Percentiles rank a stretch among this genome's conserved stretches.
Conservation (phyloP, 2,329 filamentous ascomycete genomes). For the Ceratocystiopsis minuta region DNA sequence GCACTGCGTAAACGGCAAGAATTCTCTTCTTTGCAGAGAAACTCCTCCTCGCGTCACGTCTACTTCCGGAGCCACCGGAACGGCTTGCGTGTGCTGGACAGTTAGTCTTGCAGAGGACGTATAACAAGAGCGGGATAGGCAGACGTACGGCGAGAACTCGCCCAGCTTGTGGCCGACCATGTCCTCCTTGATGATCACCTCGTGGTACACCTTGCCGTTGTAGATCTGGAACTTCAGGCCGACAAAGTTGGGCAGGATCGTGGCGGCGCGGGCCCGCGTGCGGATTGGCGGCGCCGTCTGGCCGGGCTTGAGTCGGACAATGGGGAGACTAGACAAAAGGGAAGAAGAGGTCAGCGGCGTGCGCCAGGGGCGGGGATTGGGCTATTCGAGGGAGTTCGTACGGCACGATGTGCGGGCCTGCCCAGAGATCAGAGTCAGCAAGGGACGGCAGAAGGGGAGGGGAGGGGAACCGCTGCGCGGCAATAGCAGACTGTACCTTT, state of each 20-base stretch:
- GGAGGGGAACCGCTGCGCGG: neutral
- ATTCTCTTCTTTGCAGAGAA: too few relatives aligned
- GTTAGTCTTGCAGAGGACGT: too few relatives aligned
- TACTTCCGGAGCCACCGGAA: constrained; percentile 28
- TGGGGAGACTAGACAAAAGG: constrained; percentile 33
- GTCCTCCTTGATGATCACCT: constrained; percentile 73
- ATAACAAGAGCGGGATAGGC: too few relatives aligned
- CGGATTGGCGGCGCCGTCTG: constrained; percentile 54
- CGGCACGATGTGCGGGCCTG: constrained; percentile 36
- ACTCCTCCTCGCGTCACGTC: neutral
- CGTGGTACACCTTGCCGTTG: constrained; percentile 75
- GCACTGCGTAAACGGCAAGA: too few relatives aligned
- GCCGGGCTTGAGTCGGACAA: constrained; percentile 40
- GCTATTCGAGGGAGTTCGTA: constrained; percentile 19
- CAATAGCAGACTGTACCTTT: constrained; percentile 42
- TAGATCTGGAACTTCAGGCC: constrained; percentile 79
- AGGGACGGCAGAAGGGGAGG: neutral
- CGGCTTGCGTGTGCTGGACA: constrained; percentile 35
- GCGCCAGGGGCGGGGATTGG: neutral
- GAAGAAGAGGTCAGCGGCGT: neutral
- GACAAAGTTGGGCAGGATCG: constrained; percentile 83
- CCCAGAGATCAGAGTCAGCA: constrained; percentile 9
- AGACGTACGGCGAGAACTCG: constrained; percentile 70
- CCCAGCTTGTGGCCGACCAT: constrained; percentile 95
- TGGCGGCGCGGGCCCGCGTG: constrained; percentile 74